Evolutionary conservation across 192 early-diverging fungal genomes (phyloP), one percentile per base, ranked within the genome.

Genomic region (Coemansia asiatica): DNA sequence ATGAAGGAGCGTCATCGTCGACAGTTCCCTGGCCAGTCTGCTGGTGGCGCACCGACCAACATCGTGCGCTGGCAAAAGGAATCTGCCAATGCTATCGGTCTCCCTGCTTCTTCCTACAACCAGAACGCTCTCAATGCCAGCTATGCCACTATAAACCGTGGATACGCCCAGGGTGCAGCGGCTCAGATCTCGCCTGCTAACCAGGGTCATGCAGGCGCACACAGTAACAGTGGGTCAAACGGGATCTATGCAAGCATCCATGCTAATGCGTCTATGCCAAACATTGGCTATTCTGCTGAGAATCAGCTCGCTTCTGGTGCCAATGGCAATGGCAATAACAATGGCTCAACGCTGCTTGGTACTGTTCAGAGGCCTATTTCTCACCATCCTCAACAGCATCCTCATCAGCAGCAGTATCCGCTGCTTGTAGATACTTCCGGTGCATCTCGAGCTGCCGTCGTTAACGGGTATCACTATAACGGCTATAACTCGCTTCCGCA

Each of bases 1-100:
- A 82, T 82, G 79, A 82, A 82, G 61, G 79, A 82, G 58, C 79
- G 79, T 21, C 79, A 82, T 44, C 70, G 75, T 44, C 67, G 71
- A 4, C 78, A 81, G 66, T 60, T 33, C 29, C 72, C 72, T 4
- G 46, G 64, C 0, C 70, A 75, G 63, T 58, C 48, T 48, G 25
- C 71, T 15, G 28, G 62, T 12, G 63, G 48, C 27, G 44, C 61
- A 21, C 60, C 51, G 22, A 64, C 51, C 51, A 64, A 57, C 64
- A 64, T 75, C 47, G 59, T 58, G 38, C 78, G 78, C 56, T 75
- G 72, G 78, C 78, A 81, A 48, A 67, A 57, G 48, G 78, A 81
- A 19, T 63, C 69, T 4, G 57, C 65, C 22, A 67, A 33, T 12
- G 62, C 64, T 0, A 60, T 64, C 25, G 63, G 59, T 10, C 4